Evolutionary conservation across 2,329 filamentous ascomycete genomes (phyloP), one percentile per base, ranked within the genome.

Genomic region (Neobulgaria alba): DNA sequence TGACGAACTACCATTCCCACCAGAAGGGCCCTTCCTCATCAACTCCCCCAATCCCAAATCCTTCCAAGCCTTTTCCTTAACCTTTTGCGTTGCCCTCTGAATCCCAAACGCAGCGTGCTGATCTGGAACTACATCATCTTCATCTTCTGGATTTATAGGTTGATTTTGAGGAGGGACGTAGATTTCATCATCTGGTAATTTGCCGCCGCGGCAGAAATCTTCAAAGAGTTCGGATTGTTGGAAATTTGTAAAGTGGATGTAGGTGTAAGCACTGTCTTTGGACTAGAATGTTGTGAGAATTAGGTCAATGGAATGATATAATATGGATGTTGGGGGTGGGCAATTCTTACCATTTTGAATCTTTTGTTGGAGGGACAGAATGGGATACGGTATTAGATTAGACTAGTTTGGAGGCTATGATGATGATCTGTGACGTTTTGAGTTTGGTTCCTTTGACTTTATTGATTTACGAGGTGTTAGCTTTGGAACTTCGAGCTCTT

Each of bases 31-130:
- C 46, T 74, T 72, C 29, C 67, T 72, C 75, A 89, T 79, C 55
- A 92, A 66, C 43, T 78, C 75, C 4, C 69, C 71, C n/a, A 92
- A 66, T 0, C 84, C 82, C 5, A 90, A 64, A 57, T 92, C 85
- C 58, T 81, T 82, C 85, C 85, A 93, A 5, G 78, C 79, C 1
- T 82, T 72, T 63, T 88, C 83, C 54, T 72, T 74, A 53, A 69
- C 71, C 49, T 74, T 73, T 64, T 87, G 82, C 12, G 84, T 89
- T 8, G 85, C 85, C 51, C 83, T 75, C 61, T 85, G 79, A 54
- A 93, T 92, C 29, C 85, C 86, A 60, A 92, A 92, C 0, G 85
- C 86, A 10, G 85, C 85, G 58, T 92, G 85, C 64, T 92, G 85
- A 61, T 92, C 85, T 0, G 86, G 85, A 3, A 92, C 85, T 3